Evolutionary conservation across 176 grass and related monocot genomes (phyloP), one percentile per base, ranked within the genome.

Genomic region (Tillandsia leiboldiana): DNA sequence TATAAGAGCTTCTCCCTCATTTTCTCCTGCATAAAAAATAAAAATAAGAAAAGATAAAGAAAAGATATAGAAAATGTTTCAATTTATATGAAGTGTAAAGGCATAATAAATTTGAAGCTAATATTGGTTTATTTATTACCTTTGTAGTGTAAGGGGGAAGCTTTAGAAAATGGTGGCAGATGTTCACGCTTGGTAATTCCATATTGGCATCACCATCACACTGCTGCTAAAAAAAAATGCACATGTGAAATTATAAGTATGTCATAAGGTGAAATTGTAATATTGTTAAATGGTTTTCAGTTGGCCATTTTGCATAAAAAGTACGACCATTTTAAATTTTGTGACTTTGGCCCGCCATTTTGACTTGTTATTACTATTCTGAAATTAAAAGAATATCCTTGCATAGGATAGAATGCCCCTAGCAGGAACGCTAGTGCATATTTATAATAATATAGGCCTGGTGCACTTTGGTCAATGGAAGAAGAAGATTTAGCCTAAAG

Each of bases 131-230:
- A 33, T 24, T 12, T 17, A 51, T 27, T 76, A 91, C 88, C 84
- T 91, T 91, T 1, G 88, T 87, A 23, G 84, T 84, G 78, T 91
- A 91, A 17, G 88, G 72, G 73, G 88, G 88, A 26, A 91, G 88
- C 72, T 87, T 91, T 72, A 91, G 68, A 81, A 71, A 91, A 64
- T 91, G 85, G 70, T 74, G 77, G 54, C 88, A 91, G 14, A 84
- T 87, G 51, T 87, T 91, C 49, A 91, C 88, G 10, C 84, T 91
- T 29, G 88, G 81, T 53, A 91, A 57, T 15, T 87, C 88, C 3
- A 84, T 33, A 12, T 91, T 75, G 11, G 72, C 75, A 22, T 74
- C 74, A 27, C 75, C 65, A 51, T 81, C 82, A 9, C 78, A 84
- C 68, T 91, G 78, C 84, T 91, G 81, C 61, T 11, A 48, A 66